Conservation (phyloP, 2,329 filamentous ascomycete genomes). For the Fusarium chuoi region DNA sequence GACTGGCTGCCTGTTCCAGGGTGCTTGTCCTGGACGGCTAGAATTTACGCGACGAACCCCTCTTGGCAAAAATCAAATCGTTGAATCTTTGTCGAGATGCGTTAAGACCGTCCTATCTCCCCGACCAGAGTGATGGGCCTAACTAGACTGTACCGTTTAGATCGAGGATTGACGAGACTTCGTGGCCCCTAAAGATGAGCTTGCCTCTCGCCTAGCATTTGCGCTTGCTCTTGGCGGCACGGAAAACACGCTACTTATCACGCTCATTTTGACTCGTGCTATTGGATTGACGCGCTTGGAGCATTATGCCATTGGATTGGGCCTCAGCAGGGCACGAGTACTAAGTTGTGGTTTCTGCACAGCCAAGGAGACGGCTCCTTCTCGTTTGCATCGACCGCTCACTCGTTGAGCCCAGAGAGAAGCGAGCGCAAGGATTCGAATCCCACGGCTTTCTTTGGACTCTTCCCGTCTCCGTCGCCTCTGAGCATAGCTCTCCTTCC, state of each 20-base stretch:
- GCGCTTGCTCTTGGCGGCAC: slow-evolving; percentile 16
- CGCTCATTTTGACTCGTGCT: neutral
- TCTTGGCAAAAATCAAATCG: slow-evolving; percentile 19
- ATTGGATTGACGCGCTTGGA: slow-evolving; percentile 13
- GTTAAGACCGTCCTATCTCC: slow-evolving; percentile 29
- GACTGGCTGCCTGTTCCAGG: neutral
- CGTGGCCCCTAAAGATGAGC: slow-evolving; percentile 26
- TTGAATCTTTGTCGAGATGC: slow-evolving; percentile 6
- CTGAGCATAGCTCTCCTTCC: slow-evolving; percentile 22
- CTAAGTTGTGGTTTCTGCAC: slow-evolving; percentile 17
- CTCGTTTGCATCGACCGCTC: slow-evolving; percentile 29
- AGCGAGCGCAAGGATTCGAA: slow-evolving; percentile 42
- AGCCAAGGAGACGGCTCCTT: slow-evolving; percentile 33
- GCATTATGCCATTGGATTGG: slow-evolving; percentile 11
- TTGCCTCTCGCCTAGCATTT: slow-evolving; percentile 14
- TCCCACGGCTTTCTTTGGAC: slow-evolving; percentile 40
- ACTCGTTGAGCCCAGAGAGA: slow-evolving; percentile 33
- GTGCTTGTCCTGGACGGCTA: slow-evolving; percentile 16
- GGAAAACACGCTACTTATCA: slow-evolving; percentile 5
- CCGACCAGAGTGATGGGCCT: slow-evolving; percentile 5
- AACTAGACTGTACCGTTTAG: slow-evolving; percentile 4
- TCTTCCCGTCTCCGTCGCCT: slow-evolving; percentile 31
- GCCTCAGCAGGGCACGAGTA: slow-evolving; percentile 23
- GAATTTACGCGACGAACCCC: slow-evolving; percentile 17
- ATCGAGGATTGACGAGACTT: slow-evolving; percentile 15